Evolutionary conservation across 2,329 filamentous ascomycete genomes (phyloP).

Genomic region (Botrytis porri): DNA sequence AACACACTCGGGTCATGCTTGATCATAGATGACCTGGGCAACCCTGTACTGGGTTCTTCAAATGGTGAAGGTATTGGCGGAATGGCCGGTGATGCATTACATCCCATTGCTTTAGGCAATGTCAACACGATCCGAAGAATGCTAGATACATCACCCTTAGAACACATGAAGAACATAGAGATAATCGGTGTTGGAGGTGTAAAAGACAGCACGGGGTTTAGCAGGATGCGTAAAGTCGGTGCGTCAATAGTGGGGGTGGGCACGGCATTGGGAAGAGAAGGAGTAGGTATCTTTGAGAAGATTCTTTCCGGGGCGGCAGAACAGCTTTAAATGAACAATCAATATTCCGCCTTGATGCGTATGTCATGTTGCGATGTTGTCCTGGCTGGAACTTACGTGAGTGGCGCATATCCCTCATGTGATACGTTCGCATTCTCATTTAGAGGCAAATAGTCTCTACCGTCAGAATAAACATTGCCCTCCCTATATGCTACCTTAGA

Average conservation of each 20-base stretch:
- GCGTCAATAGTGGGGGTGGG: conserved; percentile 66
- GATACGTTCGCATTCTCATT: not conserved
- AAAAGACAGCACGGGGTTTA: conserved; percentile 57
- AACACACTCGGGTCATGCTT: conserved; percentile 72
- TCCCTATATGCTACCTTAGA: not conserved
- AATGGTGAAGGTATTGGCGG: conserved; percentile 61
- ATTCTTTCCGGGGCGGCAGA: conserved; percentile 42
- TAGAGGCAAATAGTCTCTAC: not conserved
- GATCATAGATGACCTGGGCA: conserved; percentile 44
- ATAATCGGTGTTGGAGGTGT: conserved; percentile 75
- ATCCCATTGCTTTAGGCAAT: conserved; percentile 72
- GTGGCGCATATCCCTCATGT: too few species aligned
- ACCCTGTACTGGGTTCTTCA: conserved; percentile 49
- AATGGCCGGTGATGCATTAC: conserved; percentile 68
- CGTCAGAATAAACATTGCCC: too few species aligned
- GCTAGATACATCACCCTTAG: conserved; percentile 47
- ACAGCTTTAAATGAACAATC: not conserved
- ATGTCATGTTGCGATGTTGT: not conserved
- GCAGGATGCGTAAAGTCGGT: conserved; percentile 64
- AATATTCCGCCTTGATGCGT: not conserved
- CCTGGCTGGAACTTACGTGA: not conserved
- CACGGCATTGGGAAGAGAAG: conserved; percentile 64
- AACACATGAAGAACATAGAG: conserved; percentile 50
- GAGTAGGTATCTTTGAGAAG: conserved; percentile 58
- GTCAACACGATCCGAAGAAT: conserved; percentile 63